Percentiles rank a stretch among this genome's conserved stretches.
Evolutionary conservation across 1,139 yeast genomes (phyloP).

Genomic region (Sugiyamaella castrensis): DNA sequence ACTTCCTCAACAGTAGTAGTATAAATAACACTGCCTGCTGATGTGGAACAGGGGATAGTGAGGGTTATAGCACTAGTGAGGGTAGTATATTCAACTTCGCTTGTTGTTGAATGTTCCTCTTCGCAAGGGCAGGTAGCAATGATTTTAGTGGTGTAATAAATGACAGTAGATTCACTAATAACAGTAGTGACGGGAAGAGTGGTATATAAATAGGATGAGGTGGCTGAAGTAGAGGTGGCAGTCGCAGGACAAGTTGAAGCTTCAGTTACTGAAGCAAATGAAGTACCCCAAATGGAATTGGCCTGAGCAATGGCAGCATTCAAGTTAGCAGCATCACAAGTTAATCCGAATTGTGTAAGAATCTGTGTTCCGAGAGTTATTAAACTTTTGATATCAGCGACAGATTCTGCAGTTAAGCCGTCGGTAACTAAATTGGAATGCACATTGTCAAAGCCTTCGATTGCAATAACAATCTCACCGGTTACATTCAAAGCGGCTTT

Average conservation of each 20-base stretch:
- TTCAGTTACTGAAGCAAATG: slow-evolving; percentile 4
- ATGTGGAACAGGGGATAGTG: slow-evolving; percentile 12
- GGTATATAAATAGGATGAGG: not conserved
- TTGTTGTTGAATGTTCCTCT: slow-evolving; percentile 9
- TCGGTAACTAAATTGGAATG: slow-evolving; percentile 1
- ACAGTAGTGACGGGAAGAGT: slow-evolving; percentile 11
- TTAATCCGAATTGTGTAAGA: slow-evolving; percentile 8
- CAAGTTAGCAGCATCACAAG: slow-evolving; percentile 12
- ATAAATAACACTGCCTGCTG: slow-evolving; percentile 6
- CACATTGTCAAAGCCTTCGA: slow-evolving; percentile 1
- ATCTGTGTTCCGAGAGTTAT: slow-evolving; percentile 5
- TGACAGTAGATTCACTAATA: slow-evolving; percentile 14
- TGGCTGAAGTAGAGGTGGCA: slow-evolving; percentile 2
- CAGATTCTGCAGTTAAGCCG: not conserved
- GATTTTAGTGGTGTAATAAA: slow-evolving; percentile 11
- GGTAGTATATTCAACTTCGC: slow-evolving; percentile 8
- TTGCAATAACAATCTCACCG: not conserved
- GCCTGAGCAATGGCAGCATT: slow-evolving; percentile 11
- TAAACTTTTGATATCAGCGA: slow-evolving; percentile 1
- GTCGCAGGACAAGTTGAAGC: slow-evolving; percentile 10
- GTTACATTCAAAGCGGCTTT: slow-evolving; percentile 8
- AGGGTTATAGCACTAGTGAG: slow-evolving; percentile 2
- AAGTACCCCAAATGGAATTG: slow-evolving; percentile 7
- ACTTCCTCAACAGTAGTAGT: slow-evolving; percentile 3
- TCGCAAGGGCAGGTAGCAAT: slow-evolving; percentile 16